Evolutionary conservation across 73 alveolate species (phyloP).

Genomic region (Effrenium voratum): DNA sequence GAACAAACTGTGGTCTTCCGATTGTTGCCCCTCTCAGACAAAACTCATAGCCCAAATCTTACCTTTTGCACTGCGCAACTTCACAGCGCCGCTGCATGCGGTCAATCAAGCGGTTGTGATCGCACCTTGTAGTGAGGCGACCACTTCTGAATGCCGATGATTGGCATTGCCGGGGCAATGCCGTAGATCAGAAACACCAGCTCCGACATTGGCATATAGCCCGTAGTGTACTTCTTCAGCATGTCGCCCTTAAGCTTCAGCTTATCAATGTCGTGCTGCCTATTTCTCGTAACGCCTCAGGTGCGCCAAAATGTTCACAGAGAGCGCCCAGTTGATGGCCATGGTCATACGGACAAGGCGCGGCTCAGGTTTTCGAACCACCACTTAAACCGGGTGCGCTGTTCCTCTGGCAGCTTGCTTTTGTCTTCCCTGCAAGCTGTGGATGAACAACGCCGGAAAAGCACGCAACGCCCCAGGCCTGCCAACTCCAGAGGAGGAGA

Average conservation of each 20-base stretch:
- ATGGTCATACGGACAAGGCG: neutral
- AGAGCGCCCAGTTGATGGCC: neutral
- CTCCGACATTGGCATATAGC: slow-evolving; percentile 90
- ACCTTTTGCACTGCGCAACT: neutral
- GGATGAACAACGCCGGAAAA: too few relatives aligned
- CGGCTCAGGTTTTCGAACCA: slow-evolving; percentile 76
- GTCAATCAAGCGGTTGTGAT: neutral
- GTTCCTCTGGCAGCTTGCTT: slow-evolving; percentile 86
- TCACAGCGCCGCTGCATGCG: neutral
- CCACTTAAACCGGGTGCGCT: slow-evolving; percentile 72
- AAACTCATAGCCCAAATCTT: neutral
- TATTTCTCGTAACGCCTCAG: slow-evolving; percentile 67
- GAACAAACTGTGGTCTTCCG: neutral
- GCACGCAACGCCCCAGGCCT: slow-evolving; percentile 41
- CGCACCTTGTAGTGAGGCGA: slow-evolving; percentile 80
- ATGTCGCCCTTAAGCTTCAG: slow-evolving; percentile 86
- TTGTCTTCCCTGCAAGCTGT: slow-evolving; percentile 71
- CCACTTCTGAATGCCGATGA: slow-evolving; percentile 92
- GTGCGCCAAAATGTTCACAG: neutral
- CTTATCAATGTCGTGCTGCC: slow-evolving; percentile 89
- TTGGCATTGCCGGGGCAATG: slow-evolving; percentile 91
- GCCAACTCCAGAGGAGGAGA: slow-evolving; percentile 88
- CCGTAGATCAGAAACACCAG: slow-evolving; percentile 81
- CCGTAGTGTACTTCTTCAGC: slow-evolving; percentile 92
- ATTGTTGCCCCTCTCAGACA: neutral